Base-by-base conservation (phyloP, 768 basidiomycete species). In the Leccinum ochraceum region DNA sequence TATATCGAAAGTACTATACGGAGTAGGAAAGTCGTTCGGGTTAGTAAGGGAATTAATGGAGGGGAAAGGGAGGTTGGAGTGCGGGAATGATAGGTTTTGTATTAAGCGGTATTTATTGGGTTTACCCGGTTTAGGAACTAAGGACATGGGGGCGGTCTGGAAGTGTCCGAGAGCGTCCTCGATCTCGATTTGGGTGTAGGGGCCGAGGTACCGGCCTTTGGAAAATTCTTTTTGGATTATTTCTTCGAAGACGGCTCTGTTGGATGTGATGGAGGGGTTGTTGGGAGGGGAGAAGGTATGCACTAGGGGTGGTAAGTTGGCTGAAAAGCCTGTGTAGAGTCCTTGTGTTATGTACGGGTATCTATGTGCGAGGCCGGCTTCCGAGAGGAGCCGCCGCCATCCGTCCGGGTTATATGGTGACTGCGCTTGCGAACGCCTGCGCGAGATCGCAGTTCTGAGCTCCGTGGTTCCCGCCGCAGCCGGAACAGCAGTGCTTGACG, bases 1-100 rank as follows among this genome's bases (percentile, higher is more conserved):
- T 20, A 57, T 37, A 2, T 36, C n/a, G 3, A 61, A 61, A 0
- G 53, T 63, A 14, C 63, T 61, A 2, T 55, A 63, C 0, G 24
- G 2, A 2, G 54, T 6, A 3, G 49, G 49, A 6, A 50, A 50
- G 4, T 22, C 3, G 6, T 50, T 22, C 14, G 49, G 49, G 6
- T 50, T 24, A 14, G 14, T 17, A 6, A 22, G 20, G 3, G 49
- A 22, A 11, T 50, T 50, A 16, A 50, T 24, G 4, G 49, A 50
- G 4, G 49, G 24, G 10, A 20, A 10, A 3, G 16, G 5, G 13
- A 36, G 3, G 49, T 51, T 51, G 16, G 24, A 51, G 14, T 51
- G 16, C 8, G 16, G 49, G 16, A 26, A 51, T 5, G 26, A 51
- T 26, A 48, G 13, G 11, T 48, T 48, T 5, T 48, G 46, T 24